Evolutionary conservation across 495 filamentous ascomycete genomes (phyloP), one percentile per base, ranked within the genome.

Genomic region (Lasiosphaeriaceae sp.): DNA sequence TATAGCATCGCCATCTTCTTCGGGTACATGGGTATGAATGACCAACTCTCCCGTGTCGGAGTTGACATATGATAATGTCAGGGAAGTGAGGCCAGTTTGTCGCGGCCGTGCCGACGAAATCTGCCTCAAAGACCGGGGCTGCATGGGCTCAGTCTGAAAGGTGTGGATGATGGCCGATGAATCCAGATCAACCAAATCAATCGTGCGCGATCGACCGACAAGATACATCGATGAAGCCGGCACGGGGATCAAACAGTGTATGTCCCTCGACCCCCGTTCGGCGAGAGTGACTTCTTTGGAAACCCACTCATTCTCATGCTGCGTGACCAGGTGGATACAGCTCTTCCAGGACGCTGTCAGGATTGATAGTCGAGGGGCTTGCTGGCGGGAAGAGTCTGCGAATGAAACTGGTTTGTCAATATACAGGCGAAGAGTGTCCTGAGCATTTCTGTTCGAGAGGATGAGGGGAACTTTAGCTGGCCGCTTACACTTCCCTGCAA

Each of bases 141-240:
- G 77, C 60, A 86, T 80, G 20, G 75, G 73, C 21, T 80, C 80
- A 1, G 82, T 85, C 35, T 65, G 53, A 49, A 89, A 83, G 7
- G 76, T 79, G 58, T 84, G 75, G 37, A 86, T 73, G 24, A 84
- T 66, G 17, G 65, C 71, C 8, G 74, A 74, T 23, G 73, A 76
- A 21, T 74, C 62, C 1, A 82, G 64, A 60, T 83, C 77, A 41
- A 85, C 71, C 2, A 87, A 68, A 48, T 83, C 81, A 17, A 83
- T 78, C 2, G 74, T 70, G 29, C 71, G 66, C 11, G 69, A 59
- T 21, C 79, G 75, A 31, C 77, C 72, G 24, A 80, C 69, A 19
- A 84, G 74, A 46, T 72, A 72, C 37, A 56, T 52, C 14, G 66
- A 67, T n/a, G 84, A 75, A 12, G 72, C 66, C 1, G 76, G 69